phyloP scores from a whole-genome alignment of 352 stramenopile species.

The Blastocystis hominis region DNA sequence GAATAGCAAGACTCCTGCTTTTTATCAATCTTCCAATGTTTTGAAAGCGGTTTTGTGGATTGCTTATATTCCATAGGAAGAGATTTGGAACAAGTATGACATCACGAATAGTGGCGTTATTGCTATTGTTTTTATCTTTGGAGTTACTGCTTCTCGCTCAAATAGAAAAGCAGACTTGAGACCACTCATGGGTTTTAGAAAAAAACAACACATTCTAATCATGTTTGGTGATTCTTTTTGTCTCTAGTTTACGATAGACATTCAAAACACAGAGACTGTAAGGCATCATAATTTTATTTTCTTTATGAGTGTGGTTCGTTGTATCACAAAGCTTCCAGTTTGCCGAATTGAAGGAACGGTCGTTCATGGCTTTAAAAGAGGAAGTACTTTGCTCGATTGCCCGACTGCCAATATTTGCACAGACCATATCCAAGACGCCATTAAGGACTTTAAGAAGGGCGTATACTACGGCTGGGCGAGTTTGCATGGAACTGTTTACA shows the following conservation, averaged over 20 bases:
- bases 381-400: slow-evolving; percentile 22
- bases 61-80: slow-evolving; percentile 49
- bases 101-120: too few species aligned
- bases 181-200: too few species aligned
- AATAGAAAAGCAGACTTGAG: too few species aligned
- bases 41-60: slow-evolving; percentile 26
- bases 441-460: slow-evolving; percentile 27
- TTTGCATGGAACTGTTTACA: slow-evolving; percentile 39
- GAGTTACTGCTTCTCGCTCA: too few species aligned
- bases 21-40: slow-evolving; percentile 54
- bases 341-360: not conserved
- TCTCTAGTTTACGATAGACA: too few species aligned
- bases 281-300: too few species aligned
- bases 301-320: slow-evolving; percentile 35
- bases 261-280: too few species aligned
- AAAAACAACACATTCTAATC: too few species aligned
- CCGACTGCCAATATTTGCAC: slow-evolving; percentile 33
- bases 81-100: not conserved
- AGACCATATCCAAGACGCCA: slow-evolving; percentile 1
- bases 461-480: slow-evolving; percentile 54
- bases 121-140: too few species aligned
- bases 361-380: slow-evolving; percentile 21
- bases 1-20: slow-evolving; percentile 54
- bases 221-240: too few species aligned
- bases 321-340: slow-evolving; percentile 3